Conservation (phyloP, 768 basidiomycete species). For the Boletus pseudo-olivaceus region DNA sequence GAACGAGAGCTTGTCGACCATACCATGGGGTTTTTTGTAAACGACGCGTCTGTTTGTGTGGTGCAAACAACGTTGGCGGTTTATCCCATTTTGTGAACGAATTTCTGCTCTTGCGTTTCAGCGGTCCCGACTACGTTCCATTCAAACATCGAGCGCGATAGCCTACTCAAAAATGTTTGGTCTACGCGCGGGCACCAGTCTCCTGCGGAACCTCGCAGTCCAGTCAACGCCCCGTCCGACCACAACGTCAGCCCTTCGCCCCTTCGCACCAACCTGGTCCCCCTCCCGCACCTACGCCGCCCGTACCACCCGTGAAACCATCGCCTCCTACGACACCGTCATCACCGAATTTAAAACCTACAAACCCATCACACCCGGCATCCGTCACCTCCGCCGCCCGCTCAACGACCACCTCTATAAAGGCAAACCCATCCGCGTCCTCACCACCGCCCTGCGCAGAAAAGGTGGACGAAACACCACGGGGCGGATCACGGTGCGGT, state of each 20-base stretch:
- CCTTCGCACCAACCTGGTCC: conserved; percentile 2
- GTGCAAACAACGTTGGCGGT: conserved; percentile 23
- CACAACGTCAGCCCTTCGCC: conserved; percentile 5
- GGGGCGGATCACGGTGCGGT: conserved; percentile 85
- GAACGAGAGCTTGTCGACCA: neutral
- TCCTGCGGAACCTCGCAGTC: conserved; percentile 15
- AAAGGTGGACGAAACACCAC: conserved; percentile 83
- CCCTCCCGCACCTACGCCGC: conserved; percentile 35
- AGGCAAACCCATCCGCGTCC: conserved; percentile 77
- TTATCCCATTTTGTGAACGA: neutral
- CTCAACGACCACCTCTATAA: conserved; percentile 78
- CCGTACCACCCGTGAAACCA: conserved; percentile 28
- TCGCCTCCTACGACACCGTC: conserved; percentile 37
- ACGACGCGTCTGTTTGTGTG: conserved; percentile 33
- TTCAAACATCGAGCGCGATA: neutral
- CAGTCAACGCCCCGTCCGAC: conserved; percentile 3
- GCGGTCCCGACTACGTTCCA: neutral
- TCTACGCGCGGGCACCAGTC: conserved; percentile 11
- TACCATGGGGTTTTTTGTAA: conserved; percentile 27
- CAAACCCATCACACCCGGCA: conserved; percentile 81
- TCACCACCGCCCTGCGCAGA: conserved; percentile 79
- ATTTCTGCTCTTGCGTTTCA: neutral
- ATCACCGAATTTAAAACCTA: conserved; percentile 76
- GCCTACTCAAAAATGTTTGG: neutral
- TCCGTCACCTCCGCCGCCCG: conserved; percentile 85